phyloP scores from a whole-genome alignment of 805 yeast species.

The Zygosaccharomyces gambellarensis region DNA sequence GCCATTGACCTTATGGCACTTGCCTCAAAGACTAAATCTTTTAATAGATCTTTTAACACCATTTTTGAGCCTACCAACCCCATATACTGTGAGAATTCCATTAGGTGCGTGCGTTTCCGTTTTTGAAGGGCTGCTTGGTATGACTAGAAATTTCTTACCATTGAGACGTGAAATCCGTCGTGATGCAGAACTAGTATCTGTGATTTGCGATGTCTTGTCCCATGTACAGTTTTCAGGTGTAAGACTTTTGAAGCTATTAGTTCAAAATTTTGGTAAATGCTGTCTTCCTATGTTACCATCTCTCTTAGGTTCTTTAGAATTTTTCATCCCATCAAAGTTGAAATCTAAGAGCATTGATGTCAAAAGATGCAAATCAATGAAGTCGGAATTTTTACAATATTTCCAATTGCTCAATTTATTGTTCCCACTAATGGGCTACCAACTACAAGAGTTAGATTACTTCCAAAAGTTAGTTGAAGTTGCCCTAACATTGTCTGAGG shows the following conservation, averaged over 20 bases:
- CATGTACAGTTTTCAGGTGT: conserved; percentile 45
- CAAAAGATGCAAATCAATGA: conserved; percentile 30
- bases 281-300: conserved; percentile 45
- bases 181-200: conserved; percentile 44
- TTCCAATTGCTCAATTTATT: conserved; percentile 21
- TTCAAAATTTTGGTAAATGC: conserved; percentile 30
- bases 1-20: conserved; percentile 46
- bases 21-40: conserved; percentile 48
- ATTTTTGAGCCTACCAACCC: conserved; percentile 49
- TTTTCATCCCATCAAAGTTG: conserved; percentile 48
- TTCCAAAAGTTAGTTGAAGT: conserved; percentile 56
- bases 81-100: conserved; percentile 55
- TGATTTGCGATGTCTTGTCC: conserved; percentile 42
- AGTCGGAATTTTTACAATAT: conserved; percentile 21
- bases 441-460: conserved; percentile 45
- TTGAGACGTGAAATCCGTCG: conserved; percentile 54
- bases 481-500: conserved; percentile 41
- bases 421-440: conserved; percentile 34
- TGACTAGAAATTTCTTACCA: conserved; percentile 52
- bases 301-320: conserved; percentile 53
- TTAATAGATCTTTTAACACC: conserved; percentile 44
- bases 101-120: conserved; percentile 51
- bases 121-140: conserved; percentile 49
- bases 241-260: conserved; percentile 34
- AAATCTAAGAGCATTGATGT: conserved; percentile 41